A percentile compares a stretch with the other conserved stretches of the same genome.
Conservation (phyloP, 2,329 filamentous ascomycete species). For the Camptophora hylomeconis region DNA sequence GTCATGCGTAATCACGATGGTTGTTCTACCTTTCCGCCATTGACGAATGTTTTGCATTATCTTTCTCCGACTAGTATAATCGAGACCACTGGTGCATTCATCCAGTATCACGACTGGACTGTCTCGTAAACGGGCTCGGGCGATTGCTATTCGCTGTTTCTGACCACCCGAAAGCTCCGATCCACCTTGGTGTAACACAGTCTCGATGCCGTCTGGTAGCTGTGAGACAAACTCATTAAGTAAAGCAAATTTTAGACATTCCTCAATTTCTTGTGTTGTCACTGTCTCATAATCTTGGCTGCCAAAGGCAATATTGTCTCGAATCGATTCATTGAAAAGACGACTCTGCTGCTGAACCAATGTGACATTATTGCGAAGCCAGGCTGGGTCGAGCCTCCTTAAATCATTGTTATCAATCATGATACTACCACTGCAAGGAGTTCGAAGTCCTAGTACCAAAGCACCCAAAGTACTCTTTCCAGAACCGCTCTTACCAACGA, state of each 20-base stretch:
- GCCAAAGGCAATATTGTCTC: constrained; percentile 66
- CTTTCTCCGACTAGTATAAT: constrained; percentile 53
- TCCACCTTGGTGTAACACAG: constrained; percentile 56
- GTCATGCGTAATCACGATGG: constrained; percentile 88
- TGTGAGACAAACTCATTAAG: constrained; percentile 53
- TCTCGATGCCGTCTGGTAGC: constrained; percentile 60
- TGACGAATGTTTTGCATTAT: constrained; percentile 63
- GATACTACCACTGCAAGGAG: constrained; percentile 51
- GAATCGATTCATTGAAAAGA: constrained; percentile 70
- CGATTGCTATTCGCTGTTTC: constrained; percentile 66
- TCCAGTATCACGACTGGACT: constrained; percentile 74
- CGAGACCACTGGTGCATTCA: constrained; percentile 76
- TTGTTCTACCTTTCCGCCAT: constrained; percentile 73
- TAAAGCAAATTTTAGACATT: constrained; percentile 53
- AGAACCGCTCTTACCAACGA: constrained; percentile 77
- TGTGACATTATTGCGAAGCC: constrained; percentile 66
- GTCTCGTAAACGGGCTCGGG: constrained; percentile 63
- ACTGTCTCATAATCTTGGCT: constrained; percentile 36
- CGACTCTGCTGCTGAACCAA: constrained; percentile 71
- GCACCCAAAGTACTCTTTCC: constrained; percentile 84
- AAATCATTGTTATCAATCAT: constrained; percentile 54
- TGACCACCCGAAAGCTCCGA: constrained; percentile 71
- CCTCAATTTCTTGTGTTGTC: constrained; percentile 41
- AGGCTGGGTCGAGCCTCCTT: constrained; percentile 48
- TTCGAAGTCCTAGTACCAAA: constrained; percentile 66